Conservation (phyloP, 73 alveolate genomes). For the Tetrahymena thermophila region DNA sequence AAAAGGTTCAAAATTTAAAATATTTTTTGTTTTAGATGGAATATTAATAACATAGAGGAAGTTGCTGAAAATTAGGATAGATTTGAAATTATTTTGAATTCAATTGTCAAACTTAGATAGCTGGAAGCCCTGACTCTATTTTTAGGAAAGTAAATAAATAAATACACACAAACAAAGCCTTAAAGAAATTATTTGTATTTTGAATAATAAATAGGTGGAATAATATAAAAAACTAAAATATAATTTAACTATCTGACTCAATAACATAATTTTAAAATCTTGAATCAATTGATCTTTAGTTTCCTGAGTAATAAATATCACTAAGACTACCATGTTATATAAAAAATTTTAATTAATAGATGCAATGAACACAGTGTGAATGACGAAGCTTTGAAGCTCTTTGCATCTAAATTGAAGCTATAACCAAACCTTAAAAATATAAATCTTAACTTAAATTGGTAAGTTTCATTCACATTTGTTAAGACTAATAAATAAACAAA, state of each 20-base stretch:
- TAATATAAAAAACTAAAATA: not conserved
- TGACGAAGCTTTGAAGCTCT: not conserved
- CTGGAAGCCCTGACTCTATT: not conserved
- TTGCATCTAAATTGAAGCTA: not conserved
- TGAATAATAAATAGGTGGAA: not conserved
- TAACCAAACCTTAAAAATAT: not conserved
- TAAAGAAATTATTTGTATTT: not conserved
- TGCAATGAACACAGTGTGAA: not conserved
- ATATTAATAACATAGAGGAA: not conserved
- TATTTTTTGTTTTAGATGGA: not conserved
- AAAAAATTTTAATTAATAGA: not conserved
- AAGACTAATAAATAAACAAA: not conserved
- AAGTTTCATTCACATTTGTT: not conserved
- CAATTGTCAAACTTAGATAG: not conserved
- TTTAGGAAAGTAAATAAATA: not conserved
- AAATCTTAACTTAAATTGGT: not conserved
- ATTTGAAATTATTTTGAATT: not conserved
- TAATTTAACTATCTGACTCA: not conserved
- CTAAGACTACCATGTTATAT: not conserved
- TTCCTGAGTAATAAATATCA: not conserved
- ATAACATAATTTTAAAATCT: not conserved
- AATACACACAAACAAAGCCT: no score
- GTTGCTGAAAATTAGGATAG: not conserved
- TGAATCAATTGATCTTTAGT: not conserved
- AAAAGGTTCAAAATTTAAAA: not conserved